Evolutionary conservation across 2,329 filamentous ascomycete genomes (phyloP), one percentile per base, ranked within the genome.

Genomic region (Neonectria punicea): DNA sequence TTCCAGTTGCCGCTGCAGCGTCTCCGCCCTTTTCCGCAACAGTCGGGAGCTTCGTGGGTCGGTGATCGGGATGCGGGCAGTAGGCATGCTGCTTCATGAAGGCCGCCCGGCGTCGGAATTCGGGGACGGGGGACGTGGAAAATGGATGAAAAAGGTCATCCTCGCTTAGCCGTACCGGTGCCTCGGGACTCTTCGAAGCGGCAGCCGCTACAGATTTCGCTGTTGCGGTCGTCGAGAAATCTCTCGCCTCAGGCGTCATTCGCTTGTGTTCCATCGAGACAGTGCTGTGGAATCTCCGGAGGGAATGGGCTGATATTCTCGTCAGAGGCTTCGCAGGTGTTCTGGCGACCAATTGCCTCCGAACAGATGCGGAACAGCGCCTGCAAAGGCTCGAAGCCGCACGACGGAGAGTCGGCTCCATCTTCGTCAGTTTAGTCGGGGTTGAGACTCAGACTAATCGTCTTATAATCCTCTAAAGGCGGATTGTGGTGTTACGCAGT

Each of bases 131-230:
- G 14, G 96, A 99, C 69, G 91, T 86, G 39, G 93, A 93, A 79
- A 96, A 97, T 10, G 93, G 89, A 80, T 99, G 95, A 84, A 98
- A 99, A 61, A 99, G 90, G 77, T 98, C 92, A 80, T 97, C 89
- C 55, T 89, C 86, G 68, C 84, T 84, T 28, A 97, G 85, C 51
- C 74, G 76, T 25, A 77, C 65, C 18, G 77, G 59, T 1, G 74
- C 32, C 11, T 73, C 61, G 7, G 74, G 56, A 11, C 62, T 61
- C 25, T 71, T 71, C n/a, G 65, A 70, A n/a, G 69, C 53, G 10
- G 75, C 70, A 14, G 70, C 67, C 36, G 77, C 75, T 61, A 79
- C 76, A 2, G 73, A 71, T 13, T 70, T 69, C 4, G 57, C 55
- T 7, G 65, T 71, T 1, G 74, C 30, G 41, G 72, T 75, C 32